Percentiles rank a stretch among this genome's conserved stretches.
Conservation (phyloP, 2,329 filamentous ascomycete species). For the Colletotrichum australisinense region DNA sequence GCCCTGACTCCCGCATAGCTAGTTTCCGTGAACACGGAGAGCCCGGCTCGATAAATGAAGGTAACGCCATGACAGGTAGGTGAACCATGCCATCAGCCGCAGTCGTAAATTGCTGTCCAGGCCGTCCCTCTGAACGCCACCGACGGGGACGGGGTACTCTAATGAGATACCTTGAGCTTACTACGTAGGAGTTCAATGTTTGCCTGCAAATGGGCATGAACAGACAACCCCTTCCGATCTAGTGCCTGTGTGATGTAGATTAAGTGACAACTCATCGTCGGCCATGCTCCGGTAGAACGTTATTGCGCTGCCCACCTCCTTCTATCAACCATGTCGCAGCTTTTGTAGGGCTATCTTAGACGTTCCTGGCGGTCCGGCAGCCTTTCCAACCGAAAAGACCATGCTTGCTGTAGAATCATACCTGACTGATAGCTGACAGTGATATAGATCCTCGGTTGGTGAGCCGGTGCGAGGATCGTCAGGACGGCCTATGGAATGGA, state of each 20-base stretch:
- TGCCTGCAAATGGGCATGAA: not conserved
- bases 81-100: not conserved
- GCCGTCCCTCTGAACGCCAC: not conserved
- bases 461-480: slow-evolving; percentile 29
- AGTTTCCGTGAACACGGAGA: not conserved
- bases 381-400: slow-evolving; percentile 4
- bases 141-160: not conserved
- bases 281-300: not conserved
- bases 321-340: not conserved
- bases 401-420: slow-evolving; percentile 14
- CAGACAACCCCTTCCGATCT: slow-evolving; percentile 7
- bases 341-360: not conserved
- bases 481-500: not conserved
- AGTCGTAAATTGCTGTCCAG: not conserved
- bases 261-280: slow-evolving; percentile 4
- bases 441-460: slow-evolving; percentile 32
- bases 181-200: slow-evolving; percentile 9
- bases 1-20: slow-evolving; percentile 7
- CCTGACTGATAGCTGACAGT: slow-evolving; percentile 21
- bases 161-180: not conserved
- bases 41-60: slow-evolving; percentile 12
- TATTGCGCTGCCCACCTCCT: not conserved
- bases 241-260: slow-evolving; percentile 28
- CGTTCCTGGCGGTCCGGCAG: not conserved
- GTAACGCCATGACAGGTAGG: not conserved